Evolutionary conservation across 768 basidiomycete species (phyloP).

Genomic region (Mycena metata): DNA sequence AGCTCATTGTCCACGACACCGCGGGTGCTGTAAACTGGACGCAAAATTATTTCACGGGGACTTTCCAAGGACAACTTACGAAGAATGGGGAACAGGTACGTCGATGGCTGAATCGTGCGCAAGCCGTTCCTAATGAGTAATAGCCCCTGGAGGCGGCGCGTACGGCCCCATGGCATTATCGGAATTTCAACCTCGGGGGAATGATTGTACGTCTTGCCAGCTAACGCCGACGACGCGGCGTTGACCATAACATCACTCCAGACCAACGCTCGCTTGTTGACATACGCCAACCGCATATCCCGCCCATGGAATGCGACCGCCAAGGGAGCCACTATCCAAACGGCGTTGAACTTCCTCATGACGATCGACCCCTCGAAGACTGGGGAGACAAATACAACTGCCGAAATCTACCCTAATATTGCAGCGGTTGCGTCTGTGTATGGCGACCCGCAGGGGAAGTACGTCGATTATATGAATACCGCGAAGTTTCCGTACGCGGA

Average conservation of each 20-base stretch:
- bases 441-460: conserved; percentile 71
- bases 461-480: conserved; percentile 60
- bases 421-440: conserved; percentile 69
- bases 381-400: conserved; percentile 50
- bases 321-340: conserved; percentile 68
- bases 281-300: conserved; percentile 58
- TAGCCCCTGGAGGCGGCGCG: conserved; percentile 72
- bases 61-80: conserved; percentile 66
- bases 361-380: conserved; percentile 51
- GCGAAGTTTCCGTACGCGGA: conserved; percentile 53
- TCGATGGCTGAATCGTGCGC: background rate
- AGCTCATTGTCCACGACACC: conserved; percentile 65
- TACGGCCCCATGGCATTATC: conserved; percentile 76
- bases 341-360: conserved; percentile 72
- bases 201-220: conserved; percentile 64
- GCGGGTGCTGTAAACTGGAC: conserved; percentile 63
- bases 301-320: conserved; percentile 62
- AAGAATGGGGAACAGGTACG: conserved; percentile 70
- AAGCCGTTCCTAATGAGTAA: too few relatives aligned
- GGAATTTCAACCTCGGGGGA: conserved; percentile 75
- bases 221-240: background rate
- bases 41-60: conserved; percentile 62
- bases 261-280: conserved; percentile 70
- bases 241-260: conserved; percentile 36
- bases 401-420: conserved; percentile 47